Evolutionary conservation across 257 asterid species (phyloP).

Genomic region (Solanum sejunctum): DNA sequence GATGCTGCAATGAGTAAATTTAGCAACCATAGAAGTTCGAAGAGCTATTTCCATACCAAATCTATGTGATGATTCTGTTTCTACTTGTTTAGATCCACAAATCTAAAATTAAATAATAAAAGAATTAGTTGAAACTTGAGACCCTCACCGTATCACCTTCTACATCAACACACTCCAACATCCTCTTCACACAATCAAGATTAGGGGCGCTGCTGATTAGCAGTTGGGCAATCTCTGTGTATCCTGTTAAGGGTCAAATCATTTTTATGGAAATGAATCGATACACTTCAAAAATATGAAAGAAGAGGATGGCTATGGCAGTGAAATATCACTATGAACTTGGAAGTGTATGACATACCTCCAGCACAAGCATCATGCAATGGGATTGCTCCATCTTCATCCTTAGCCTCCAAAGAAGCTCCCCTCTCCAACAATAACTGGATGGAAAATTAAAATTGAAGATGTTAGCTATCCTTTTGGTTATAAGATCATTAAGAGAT

Average conservation of each 20-base stretch:
- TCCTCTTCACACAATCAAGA: conserved; percentile 37
- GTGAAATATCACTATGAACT: neutral
- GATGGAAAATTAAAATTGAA: neutral
- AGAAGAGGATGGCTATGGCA: neutral
- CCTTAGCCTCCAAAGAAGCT: conserved; percentile 57
- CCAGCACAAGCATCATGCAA: conserved; percentile 94
- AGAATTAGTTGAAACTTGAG: neutral
- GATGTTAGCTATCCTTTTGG: neutral
- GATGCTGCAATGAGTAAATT: neutral
- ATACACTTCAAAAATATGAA: neutral
- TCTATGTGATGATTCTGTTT: neutral
- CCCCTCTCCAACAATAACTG: conserved; percentile 75
- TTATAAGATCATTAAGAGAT: neutral
- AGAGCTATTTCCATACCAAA: neutral
- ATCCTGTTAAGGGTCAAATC: conserved; percentile 27
- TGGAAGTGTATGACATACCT: conserved; percentile 18
- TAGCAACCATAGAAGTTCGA: neutral
- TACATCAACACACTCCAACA: conserved; percentile 58
- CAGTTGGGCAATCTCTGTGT: conserved; percentile 48
- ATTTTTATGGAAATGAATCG: neutral
- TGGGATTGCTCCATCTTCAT: conserved; percentile 74
- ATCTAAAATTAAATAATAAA: neutral
- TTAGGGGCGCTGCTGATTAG: conserved; percentile 32
- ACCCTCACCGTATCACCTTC: conserved; percentile 80
- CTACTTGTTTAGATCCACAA: neutral